Base-by-base conservation (phyloP, 768 basidiomycete species). In the Scleroderma citrinum region DNA sequence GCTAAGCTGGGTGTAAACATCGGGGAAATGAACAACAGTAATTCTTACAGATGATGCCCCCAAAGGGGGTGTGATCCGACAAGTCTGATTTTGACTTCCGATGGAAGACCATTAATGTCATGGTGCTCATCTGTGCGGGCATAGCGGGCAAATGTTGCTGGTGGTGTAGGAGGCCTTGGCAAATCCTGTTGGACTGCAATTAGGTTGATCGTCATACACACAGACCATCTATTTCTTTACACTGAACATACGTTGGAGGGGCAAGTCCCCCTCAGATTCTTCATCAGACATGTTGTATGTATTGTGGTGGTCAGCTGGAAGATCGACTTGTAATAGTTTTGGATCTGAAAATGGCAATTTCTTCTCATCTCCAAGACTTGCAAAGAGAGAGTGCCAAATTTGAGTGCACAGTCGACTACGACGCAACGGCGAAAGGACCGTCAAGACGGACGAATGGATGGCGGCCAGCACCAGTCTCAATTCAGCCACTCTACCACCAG, bases 11-110 rank as follows among this genome's bases (percentile, higher is more conserved):
- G 23, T 20, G 13, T 29, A 31, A 5, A 13, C 30, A 19, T 44
- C 14, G 29, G 6, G 19, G 21, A 17, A 5, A 23, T 16, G 29
- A 24, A 4, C 16, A 24, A 20, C n/a, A 1, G 21, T 7, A 24
- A 40, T 2, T 58, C 72, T 51, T 56, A 90, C 88, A 91, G 63
- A 59, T 89, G 71, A 60, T 91, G 87, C 1, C 80, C 89, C 88
- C 88, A 92, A 4, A 92, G 69, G 1, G 87, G 83, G 59, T 91
- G 90, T 2, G 77, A 76, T 13, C 90, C 90, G 0, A 92, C 86
- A 7, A 92, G 74, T 51, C 79, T 70, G 35, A 92, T 83, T 5
- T 69, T 65, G 14, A 92, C 70, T 30, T 72, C 59, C 2, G 52
- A 5, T 3, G 46, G 40, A 21, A 42, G 52, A 12, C 29, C 23